phyloP scores from a whole-genome alignment of 23 red algal species.

The Gracilaria vermiculophylla region DNA sequence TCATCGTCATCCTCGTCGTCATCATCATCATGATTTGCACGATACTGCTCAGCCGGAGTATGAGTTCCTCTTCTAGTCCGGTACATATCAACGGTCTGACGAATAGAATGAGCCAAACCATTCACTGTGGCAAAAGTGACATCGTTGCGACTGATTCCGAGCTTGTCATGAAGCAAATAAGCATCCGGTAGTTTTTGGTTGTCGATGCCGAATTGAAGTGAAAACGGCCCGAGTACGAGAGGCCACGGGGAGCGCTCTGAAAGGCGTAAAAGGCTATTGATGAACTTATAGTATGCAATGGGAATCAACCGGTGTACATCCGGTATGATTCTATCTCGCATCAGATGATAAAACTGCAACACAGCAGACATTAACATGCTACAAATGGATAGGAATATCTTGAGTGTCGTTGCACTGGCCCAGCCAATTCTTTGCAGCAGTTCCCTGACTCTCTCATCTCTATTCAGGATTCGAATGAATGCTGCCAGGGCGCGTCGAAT shows the following conservation, averaged over 20 bases:
- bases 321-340: conserved; percentile 61
- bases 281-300: conserved; percentile 43
- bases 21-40: background rate
- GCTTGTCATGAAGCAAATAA: conserved; percentile 53
- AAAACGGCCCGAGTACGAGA: conserved; percentile 52
- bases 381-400: conserved; percentile 51
- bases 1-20: background rate
- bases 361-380: conserved; percentile 49
- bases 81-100: conserved; percentile 32
- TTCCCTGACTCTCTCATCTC: conserved; percentile 57
- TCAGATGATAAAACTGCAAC: conserved; percentile 49
- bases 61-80: conserved; percentile 1
- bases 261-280: background rate
- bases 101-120: conserved; percentile 20
- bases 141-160: conserved; percentile 25
- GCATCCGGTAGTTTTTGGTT: conserved; percentile 34
- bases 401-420: conserved; percentile 47
- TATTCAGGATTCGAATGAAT: conserved; percentile 60
- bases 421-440: conserved; percentile 56
- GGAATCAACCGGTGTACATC: conserved; percentile 44
- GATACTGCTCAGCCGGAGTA: background rate
- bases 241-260: conserved; percentile 45
- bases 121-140: conserved; percentile 39
- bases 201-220: conserved; percentile 48
- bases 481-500: conserved; percentile 56